Evolutionary conservation across 1,139 yeast genomes (phyloP), one percentile per base, ranked within the genome.

Genomic region (Yamadazyma trypodendri): DNA sequence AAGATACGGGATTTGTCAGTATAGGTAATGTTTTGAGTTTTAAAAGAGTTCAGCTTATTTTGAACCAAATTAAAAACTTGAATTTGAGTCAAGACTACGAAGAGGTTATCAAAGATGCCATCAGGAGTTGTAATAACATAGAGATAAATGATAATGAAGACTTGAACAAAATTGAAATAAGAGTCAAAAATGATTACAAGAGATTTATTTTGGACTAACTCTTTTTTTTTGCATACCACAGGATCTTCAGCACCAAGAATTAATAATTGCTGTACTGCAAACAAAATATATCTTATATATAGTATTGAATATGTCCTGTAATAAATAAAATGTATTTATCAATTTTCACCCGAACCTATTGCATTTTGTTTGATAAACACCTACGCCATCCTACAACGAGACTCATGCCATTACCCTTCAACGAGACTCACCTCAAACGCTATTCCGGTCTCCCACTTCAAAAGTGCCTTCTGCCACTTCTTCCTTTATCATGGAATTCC

Each of bases 41-140:
- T 61, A 80, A 83, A 68, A 75, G 96, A 55, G 82, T 88, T 48
- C 75, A 79, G 55, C 74, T 77, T 38, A 71, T 71, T 41, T 56
- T 68, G 40, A 67, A 68, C 41, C 72, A 73, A 21, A 63, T 70
- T 40, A 65, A 60, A 41, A 65, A 63, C 44, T 52, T 58, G 36
- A 69, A 66, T 36, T 36, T 45, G 21, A 44, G 47, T 20, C 46
- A 51, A 33, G 63, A 56, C 30, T 45, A 55, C 36, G 50, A 58
- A 35, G 45, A 53, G 17, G 56, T 65, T 20, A 49, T 67, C 32
- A 58, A 68, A 47, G 59, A 58, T 24, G 55, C 68, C 6, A 55
- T 70, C 31, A 57, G 60, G 41, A 51, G 52, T 36, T 70, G 75
- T 51, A 52, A 56, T 17, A 71, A 71, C 49, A 58, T 70, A 50